These are phyloP conservation scores for Hypoxylon lienhwacheense DNA, from an alignment of 495 filamentous ascomycete genomes.

Conservation along the genomic window DNA sequence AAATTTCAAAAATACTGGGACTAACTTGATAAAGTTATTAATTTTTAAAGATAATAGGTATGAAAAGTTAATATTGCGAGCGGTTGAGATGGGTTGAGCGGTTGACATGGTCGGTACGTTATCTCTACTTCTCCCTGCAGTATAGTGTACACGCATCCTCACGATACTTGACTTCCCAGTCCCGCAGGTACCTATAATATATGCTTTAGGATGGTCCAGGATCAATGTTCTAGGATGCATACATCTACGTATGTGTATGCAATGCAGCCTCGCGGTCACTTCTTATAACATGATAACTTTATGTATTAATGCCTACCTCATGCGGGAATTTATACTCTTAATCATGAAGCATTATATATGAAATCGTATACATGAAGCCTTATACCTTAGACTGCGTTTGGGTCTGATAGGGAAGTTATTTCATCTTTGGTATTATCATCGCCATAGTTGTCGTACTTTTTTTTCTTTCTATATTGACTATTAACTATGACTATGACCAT, in stretches of 20 bases:
- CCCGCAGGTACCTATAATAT: conserved; percentile 37
- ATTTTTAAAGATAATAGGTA: no score
- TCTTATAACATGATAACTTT: conserved; percentile 18
- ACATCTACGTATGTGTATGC: conserved; percentile 13
- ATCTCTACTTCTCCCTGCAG: conserved; percentile 34
- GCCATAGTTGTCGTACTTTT: not conserved
- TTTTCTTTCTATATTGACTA: not conserved
- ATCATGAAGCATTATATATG: not conserved
- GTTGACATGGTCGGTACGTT: conserved; percentile 16
- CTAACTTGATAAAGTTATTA: no score
- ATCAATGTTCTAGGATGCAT: no score
- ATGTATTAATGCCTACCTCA: conserved; percentile 13
- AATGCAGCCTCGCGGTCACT: conserved; percentile 30
- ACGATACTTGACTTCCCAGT: conserved; percentile 30
- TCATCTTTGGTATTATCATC: not conserved
- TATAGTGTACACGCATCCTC: conserved; percentile 30
- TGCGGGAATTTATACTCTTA: conserved; percentile 4
- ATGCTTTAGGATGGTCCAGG: conserved; percentile 10
- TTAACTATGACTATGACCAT: not conserved
- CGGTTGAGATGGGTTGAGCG: no score
- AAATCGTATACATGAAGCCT: no score
- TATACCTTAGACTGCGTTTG: no score
- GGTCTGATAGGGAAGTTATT: no score
- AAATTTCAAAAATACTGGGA: no score
- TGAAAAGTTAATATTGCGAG: no score